Base-by-base conservation (phyloP, 169 alveolate species). In the Eimeria acervulina region DNA sequence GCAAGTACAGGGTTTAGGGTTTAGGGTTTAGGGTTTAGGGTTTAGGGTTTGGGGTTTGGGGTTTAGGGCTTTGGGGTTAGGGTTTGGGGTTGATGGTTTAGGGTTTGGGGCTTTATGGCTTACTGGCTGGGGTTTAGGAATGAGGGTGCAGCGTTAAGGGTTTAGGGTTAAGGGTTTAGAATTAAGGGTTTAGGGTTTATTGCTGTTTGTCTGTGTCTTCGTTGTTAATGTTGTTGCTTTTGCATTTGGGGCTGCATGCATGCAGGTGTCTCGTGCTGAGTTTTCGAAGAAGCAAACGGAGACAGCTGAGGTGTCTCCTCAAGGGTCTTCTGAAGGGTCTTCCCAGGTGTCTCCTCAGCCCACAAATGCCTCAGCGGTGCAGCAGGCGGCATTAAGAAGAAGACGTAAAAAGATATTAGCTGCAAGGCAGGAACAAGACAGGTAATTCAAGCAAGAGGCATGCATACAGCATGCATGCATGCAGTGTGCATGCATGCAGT, bases 1-100 rank as follows among this genome's bases (percentile, higher is more conserved):
- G 99, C 97, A 31, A 21, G 42, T 8, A 98, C 97, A 95, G 93
- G 97, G 95, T 98, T 97, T 21, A 90, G 96, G 78, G 90, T 96
- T 81, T 89, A 47, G 61, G 61, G 74, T 63, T 40, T 85, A 51
- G 81, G 55, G 51, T 6, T 55, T 51, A 40, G n/a, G 51, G 61
- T 55, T 55, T 85, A 85, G 83, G 61, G 59, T 85, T 55, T 55
- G 31, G 26, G 59, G 68, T 85, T 40, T 6, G 26, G 8, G 72
- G 55, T 47, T 47, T 47, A 47, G 55, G 55, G 55, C 12, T 47
- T 47, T 47, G 12, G 55, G 55, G 55, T 47, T 47, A 7, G 12
- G 55, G 55, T 5, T 47, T 7, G 55, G 55, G 55, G 5, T 47
- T 47, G 5, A 47, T 5, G 55, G 55, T 47, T 47, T 47, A 47